Evolutionary conservation across 257 asterid species (phyloP).

Genomic region (Datura wrightii): DNA sequence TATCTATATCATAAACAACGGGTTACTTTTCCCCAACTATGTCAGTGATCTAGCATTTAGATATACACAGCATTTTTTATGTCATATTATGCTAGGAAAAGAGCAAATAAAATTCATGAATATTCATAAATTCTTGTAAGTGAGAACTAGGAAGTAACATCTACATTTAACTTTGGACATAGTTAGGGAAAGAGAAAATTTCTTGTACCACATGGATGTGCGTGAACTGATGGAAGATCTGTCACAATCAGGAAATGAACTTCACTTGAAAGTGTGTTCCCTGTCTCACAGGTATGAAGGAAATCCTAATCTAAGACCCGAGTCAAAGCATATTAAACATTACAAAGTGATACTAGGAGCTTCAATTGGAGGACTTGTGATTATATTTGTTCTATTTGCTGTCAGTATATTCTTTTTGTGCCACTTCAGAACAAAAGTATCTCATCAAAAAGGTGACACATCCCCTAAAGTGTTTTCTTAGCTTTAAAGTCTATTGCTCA

Average conservation of each 20-base stretch:
- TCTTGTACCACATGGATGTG: not conserved
- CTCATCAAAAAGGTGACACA: conserved; percentile 44
- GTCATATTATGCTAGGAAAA: not conserved
- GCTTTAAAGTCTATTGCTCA: not conserved
- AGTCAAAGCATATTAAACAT: conserved; percentile 44
- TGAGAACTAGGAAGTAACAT: not conserved
- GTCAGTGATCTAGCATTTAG: not conserved
- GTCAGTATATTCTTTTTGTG: conserved; percentile 59
- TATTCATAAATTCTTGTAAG: not conserved
- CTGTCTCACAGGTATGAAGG: conserved; percentile 69
- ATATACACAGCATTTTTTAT: not conserved
- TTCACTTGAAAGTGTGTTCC: conserved; percentile 14
- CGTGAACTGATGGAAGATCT: not conserved
- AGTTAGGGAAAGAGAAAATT: not conserved
- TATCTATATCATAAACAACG: conserved; percentile 2
- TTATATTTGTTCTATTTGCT: conserved; percentile 61
- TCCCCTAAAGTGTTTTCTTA: not conserved
- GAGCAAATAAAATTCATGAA: conserved; percentile 20
- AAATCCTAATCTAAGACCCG: conserved; percentile 64
- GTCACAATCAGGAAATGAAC: not conserved
- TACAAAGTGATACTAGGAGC: conserved; percentile 57
- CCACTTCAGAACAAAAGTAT: conserved; percentile 49
- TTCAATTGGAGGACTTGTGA: conserved; percentile 62
- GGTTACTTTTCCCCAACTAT: not conserved
- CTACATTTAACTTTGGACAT: conserved; percentile 21